phyloP scores from a whole-genome alignment of 768 basidiomycete species.

The Podaxis rugospora region DNA sequence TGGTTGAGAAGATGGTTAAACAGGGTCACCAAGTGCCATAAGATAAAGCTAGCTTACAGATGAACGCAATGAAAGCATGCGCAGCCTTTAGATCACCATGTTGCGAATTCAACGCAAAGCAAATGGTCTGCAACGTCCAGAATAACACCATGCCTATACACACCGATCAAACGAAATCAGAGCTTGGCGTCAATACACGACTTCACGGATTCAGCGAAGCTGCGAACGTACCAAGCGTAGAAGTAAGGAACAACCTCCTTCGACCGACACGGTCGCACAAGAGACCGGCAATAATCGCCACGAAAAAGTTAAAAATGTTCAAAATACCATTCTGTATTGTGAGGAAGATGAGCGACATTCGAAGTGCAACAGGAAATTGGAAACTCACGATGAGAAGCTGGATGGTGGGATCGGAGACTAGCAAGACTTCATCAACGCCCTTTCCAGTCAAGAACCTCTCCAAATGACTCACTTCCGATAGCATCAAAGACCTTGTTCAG shows the following conservation, averaged over 20 bases:
- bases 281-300: slow-evolving; percentile 45
- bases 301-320: slow-evolving; percentile 51
- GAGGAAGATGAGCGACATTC: neutral
- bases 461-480: slow-evolving; percentile 35
- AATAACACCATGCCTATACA: slow-evolving; percentile 44
- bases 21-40: neutral
- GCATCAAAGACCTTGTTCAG: slow-evolving; percentile 49
- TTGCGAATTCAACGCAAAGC: slow-evolving; percentile 33
- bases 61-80: slow-evolving; percentile 54
- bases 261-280: slow-evolving; percentile 47
- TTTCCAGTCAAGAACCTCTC: neutral
- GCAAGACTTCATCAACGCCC: neutral
- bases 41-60: slow-evolving; percentile 19
- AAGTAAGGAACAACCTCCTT: slow-evolving; percentile 44
- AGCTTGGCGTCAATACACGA: neutral
- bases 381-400: slow-evolving; percentile 36
- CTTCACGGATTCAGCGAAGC: neutral
- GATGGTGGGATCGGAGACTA: slow-evolving; percentile 39
- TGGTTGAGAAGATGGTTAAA: slow-evolving; percentile 1
- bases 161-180: slow-evolving; percentile 8
- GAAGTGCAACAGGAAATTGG: neutral
- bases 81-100: slow-evolving; percentile 36
- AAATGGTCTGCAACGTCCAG: slow-evolving; percentile 55
- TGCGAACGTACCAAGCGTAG: slow-evolving; percentile 29
- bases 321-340: slow-evolving; percentile 45